A percentile compares a stretch with the other conserved stretches of the same genome.
Conservation (phyloP, 2,329 filamentous ascomycete species). For the Raffaelea ambrosiae region DNA sequence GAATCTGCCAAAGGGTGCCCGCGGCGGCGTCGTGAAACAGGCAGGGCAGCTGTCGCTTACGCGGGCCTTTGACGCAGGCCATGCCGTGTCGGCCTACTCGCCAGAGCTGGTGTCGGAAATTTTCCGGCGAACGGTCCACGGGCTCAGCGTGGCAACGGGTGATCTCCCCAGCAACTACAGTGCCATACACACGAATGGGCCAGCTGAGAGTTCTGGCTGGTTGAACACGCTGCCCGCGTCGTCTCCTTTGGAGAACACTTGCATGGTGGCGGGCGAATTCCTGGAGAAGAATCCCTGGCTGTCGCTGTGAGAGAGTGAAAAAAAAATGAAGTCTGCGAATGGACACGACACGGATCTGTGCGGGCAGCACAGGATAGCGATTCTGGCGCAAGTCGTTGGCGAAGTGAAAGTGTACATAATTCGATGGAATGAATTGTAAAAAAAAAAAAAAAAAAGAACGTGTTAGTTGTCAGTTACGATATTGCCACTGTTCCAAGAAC, state of each 20-base stretch:
- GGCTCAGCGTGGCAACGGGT: conserved; percentile 38
- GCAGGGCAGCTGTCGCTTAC: conserved; percentile 55
- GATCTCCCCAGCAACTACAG: conserved; percentile 12
- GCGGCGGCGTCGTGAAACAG: conserved; percentile 55
- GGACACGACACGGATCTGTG: no score
- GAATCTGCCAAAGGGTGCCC: conserved; percentile 46
- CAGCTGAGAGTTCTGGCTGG: not conserved
- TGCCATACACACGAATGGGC: conserved; percentile 1
- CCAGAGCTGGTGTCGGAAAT: conserved; percentile 34
- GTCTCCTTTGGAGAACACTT: not conserved
- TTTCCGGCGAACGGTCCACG: conserved; percentile 40
- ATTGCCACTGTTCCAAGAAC: no score
- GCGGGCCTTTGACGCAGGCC: conserved; percentile 46
- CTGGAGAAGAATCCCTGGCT: not conserved
- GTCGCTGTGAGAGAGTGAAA: no score
- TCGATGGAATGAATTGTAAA: no score
- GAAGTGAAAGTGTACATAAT: no score
- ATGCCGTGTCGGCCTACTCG: conserved; percentile 39
- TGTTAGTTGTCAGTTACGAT: no score
- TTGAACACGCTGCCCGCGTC: not conserved
- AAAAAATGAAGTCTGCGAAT: no score
- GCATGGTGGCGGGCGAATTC: not conserved
- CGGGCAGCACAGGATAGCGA: no score
- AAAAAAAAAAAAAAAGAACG: no score
- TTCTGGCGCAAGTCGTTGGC: no score